phyloP scores from a whole-genome alignment of 345 rosid genomes.

The Heritiera littoralis region DNA sequence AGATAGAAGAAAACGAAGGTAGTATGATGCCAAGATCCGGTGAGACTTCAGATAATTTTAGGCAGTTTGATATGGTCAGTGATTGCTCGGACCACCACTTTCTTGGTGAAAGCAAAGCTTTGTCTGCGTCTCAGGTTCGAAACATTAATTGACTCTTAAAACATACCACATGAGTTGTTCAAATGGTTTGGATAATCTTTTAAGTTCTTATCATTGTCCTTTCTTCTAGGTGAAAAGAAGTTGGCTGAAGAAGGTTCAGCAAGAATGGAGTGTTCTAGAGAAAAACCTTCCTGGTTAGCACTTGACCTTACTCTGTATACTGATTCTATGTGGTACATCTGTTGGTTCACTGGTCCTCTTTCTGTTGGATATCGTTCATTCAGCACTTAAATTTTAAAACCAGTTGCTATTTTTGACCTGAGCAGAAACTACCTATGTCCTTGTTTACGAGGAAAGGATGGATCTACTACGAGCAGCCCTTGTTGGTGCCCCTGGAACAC shows the following conservation, averaged over 20 bases:
- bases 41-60: conserved; percentile 34
- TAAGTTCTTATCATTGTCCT: conserved; percentile 15
- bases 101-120: conserved; percentile 45
- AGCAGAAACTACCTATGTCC: conserved; percentile 80
- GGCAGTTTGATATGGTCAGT: conserved; percentile 71
- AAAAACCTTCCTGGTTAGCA: conserved; percentile 76
- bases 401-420: conserved; percentile 10
- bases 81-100: conserved; percentile 88
- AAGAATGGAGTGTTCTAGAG: conserved; percentile 84
- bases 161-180: not conserved
- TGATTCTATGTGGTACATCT: conserved; percentile 3
- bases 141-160: conserved; percentile 22
- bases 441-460: conserved; percentile 79
- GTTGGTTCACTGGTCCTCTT: not conserved
- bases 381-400: not conserved
- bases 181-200: conserved; percentile 10
- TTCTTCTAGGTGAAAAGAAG: conserved; percentile 57
- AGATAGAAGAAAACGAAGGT: conserved; percentile 27
- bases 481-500: conserved; percentile 85
- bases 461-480: conserved; percentile 85
- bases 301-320: conserved; percentile 17
- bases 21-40: conserved; percentile 22
- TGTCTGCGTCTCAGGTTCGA: conserved; percentile 64
- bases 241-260: conserved; percentile 87
- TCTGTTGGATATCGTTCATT: not conserved